These are phyloP conservation scores for Tulasnella sp. DNA, from an alignment of 768 basidiomycete species.

Conservation along the genomic window DNA sequence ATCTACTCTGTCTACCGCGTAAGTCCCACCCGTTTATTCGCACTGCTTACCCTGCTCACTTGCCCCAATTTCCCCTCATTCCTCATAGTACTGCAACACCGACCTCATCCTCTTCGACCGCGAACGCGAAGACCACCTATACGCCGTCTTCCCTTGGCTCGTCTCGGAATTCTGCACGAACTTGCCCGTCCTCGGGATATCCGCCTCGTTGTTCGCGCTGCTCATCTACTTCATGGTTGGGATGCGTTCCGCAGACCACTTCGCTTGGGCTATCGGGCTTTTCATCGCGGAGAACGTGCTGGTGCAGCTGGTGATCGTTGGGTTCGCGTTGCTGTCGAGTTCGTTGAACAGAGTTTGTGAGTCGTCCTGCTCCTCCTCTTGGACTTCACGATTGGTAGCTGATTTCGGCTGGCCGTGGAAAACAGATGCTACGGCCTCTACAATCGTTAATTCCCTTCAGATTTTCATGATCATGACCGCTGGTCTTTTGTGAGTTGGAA, in stretches of 20 bases:
- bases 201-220: slow-evolving; percentile 35
- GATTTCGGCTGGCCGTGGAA: background rate
- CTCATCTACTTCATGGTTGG: slow-evolving; percentile 45
- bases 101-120: slow-evolving; percentile 52
- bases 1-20: slow-evolving; percentile 34
- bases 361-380: too few relatives aligned
- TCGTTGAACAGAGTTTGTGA: slow-evolving; percentile 43
- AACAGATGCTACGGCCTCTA: slow-evolving; percentile 42
- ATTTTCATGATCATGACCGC: slow-evolving; percentile 41
- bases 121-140: slow-evolving; percentile 46
- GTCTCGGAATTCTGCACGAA: slow-evolving; percentile 47
- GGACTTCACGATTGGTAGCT: background rate
- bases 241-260: slow-evolving; percentile 44
- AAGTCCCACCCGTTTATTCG: slow-evolving; percentile 11
- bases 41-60: slow-evolving; percentile 24
- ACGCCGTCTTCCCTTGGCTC: slow-evolving; percentile 47
- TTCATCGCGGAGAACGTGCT: slow-evolving; percentile 46
- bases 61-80: background rate
- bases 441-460: slow-evolving; percentile 43
- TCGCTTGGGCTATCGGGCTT: slow-evolving; percentile 46
- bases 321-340: slow-evolving; percentile 42
- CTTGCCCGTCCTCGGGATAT: slow-evolving; percentile 47
- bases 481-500: slow-evolving; percentile 39
- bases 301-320: slow-evolving; percentile 39
- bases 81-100: slow-evolving; percentile 41